phyloP scores from a whole-genome alignment of 257 asterid species.

The Nicotiana noctiflora region DNA sequence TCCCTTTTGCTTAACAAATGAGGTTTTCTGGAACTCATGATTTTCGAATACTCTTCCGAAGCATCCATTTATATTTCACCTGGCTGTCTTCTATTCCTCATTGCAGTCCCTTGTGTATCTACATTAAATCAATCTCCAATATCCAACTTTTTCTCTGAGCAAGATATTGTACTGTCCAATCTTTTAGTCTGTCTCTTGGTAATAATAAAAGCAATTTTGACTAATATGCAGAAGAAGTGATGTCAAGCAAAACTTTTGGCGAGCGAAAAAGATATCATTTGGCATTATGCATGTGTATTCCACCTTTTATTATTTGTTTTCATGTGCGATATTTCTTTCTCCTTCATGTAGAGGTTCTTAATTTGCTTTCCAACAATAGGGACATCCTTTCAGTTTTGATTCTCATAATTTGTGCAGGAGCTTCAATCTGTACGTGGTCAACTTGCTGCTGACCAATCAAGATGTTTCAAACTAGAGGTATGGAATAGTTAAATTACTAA shows the following conservation, averaged over 20 bases:
- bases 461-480: constrained; percentile 99
- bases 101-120: background rate
- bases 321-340: background rate
- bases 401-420: constrained; percentile 43
- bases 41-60: background rate
- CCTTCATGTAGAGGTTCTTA: background rate
- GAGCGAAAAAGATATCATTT: background rate
- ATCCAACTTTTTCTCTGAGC: background rate
- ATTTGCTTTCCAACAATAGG: background rate
- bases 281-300: background rate
- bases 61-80: background rate
- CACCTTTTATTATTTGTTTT: background rate
- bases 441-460: constrained; percentile 91
- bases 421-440: constrained; percentile 91
- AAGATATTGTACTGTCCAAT: background rate
- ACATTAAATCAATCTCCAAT: background rate
- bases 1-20: background rate
- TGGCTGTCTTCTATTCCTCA: background rate
- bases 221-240: background rate
- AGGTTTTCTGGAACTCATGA: background rate
- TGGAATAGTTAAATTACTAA: background rate
- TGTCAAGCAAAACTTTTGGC: background rate
- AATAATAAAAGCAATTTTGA: background rate
- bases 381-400: background rate
- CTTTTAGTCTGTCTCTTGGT: background rate